Evolutionary conservation across 495 filamentous ascomycete genomes (phyloP).

Genomic region (Neurospora tetraspora): DNA sequence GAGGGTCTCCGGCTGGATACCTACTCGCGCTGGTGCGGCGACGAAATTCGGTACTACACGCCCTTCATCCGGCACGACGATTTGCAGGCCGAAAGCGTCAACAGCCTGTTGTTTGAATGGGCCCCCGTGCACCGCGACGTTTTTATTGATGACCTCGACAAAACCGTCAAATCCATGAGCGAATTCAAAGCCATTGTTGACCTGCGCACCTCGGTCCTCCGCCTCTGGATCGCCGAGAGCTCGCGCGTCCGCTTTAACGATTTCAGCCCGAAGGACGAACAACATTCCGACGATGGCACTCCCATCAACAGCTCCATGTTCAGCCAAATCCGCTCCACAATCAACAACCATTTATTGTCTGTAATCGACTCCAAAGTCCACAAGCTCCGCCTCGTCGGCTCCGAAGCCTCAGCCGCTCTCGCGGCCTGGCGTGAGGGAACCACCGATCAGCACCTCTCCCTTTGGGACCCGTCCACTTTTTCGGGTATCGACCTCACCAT

Average conservation of each 20-base stretch:
- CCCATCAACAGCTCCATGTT: conserved; percentile 41
- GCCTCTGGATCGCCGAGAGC: conserved; percentile 58
- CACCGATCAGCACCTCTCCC: conserved; percentile 34
- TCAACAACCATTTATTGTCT: conserved; percentile 52
- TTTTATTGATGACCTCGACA: conserved; percentile 49
- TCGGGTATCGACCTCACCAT: conserved; percentile 27
- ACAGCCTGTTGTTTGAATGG: conserved; percentile 62
- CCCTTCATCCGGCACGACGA: conserved; percentile 87
- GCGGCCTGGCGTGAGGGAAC: conserved; percentile 42
- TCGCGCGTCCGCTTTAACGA: conserved; percentile 34
- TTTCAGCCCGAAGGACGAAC: conserved; percentile 33
- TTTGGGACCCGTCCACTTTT: conserved; percentile 53
- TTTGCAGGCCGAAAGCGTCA: conserved; percentile 52
- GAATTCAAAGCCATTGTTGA: conserved; percentile 59
- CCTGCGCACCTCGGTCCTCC: conserved; percentile 57
- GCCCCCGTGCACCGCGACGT: conserved; percentile 56
- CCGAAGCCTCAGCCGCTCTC: conserved; percentile 41
- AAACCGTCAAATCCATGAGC: conserved; percentile 41
- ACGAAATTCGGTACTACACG: conserved; percentile 77
- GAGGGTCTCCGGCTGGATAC: conserved; percentile 73
- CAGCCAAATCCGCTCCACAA: conserved; percentile 53
- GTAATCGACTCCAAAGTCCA: conserved; percentile 50
- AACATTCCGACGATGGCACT: background rate
- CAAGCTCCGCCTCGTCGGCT: conserved; percentile 48
- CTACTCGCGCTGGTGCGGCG: conserved; percentile 69